phyloP scores from a whole-genome alignment of 129 eudicot species.

The Oenanthe sinensis region DNA sequence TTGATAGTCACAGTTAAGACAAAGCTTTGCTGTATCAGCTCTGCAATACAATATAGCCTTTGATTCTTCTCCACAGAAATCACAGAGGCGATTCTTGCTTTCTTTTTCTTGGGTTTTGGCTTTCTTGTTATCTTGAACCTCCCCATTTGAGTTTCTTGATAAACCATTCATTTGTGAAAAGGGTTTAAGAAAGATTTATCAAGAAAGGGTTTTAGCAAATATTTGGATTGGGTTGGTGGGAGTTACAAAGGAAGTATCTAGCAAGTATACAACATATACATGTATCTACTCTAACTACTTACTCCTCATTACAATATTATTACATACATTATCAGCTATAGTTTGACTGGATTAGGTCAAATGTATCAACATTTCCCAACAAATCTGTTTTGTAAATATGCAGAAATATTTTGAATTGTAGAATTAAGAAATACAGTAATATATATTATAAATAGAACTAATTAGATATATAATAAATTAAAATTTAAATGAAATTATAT shows the following conservation, averaged over 20 bases:
- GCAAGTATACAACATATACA: background rate
- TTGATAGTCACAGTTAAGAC: slow-evolving; percentile 59
- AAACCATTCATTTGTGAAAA: slow-evolving; percentile 25
- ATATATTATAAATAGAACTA: too few relatives aligned
- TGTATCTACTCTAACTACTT: background rate
- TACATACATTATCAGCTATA: background rate
- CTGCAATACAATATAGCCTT: slow-evolving; percentile 61
- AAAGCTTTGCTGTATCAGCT: slow-evolving; percentile 79
- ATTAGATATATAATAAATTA: too few relatives aligned
- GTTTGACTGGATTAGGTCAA: too few relatives aligned
- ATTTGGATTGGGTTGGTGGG: background rate
- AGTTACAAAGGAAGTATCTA: background rate
- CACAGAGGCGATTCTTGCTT: slow-evolving; percentile 32
- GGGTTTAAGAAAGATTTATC: slow-evolving; percentile 4
- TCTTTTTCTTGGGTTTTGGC: background rate
- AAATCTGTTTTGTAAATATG: too few relatives aligned
- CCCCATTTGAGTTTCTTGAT: background rate
- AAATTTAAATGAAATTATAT: too few relatives aligned
- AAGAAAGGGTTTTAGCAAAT: background rate
- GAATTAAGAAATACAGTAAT: too few relatives aligned
- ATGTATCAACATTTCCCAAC: too few relatives aligned
- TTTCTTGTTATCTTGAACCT: background rate
- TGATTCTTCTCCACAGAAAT: slow-evolving; percentile 50
- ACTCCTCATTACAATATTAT: too few relatives aligned
- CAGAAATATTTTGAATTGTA: too few relatives aligned